Conservation (phyloP, 2,329 filamentous ascomycete species). For the Blumeriella jaapii region DNA sequence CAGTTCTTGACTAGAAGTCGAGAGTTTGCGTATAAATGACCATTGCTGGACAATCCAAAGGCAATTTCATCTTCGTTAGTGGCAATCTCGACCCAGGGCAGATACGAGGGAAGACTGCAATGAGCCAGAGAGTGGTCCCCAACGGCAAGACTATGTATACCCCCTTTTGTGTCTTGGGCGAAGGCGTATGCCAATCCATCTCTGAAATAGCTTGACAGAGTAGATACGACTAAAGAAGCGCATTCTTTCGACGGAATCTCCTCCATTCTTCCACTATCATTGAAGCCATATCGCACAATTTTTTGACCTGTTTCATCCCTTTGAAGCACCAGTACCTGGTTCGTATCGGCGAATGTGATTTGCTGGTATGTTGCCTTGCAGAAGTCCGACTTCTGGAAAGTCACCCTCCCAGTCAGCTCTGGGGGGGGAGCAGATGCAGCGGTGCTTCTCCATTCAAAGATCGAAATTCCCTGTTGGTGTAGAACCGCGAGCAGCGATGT, state of each 20-base stretch:
- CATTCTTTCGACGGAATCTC: constrained; percentile 8
- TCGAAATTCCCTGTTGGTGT: constrained; percentile 50
- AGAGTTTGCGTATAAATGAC: constrained; percentile 68
- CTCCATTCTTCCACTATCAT: constrained; percentile 22
- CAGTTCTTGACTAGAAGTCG: constrained; percentile 71
- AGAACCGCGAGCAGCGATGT: constrained; percentile 61
- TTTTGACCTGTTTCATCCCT: constrained; percentile 8
- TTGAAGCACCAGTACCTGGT: constrained; percentile 18
- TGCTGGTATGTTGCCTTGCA: constrained; percentile 17
- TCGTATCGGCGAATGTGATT: constrained; percentile 19
- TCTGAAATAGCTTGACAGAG: constrained; percentile 20
- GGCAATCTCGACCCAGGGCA: constrained; percentile 27
- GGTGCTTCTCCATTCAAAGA: constrained; percentile 59
- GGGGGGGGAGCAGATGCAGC: constrained; percentile 39
- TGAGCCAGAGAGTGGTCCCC: constrained; percentile 18
- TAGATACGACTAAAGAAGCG: constrained; percentile 12
- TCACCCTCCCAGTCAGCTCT: constrained; percentile 30
- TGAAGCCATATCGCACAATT: constrained; percentile 20
- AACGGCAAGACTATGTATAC: constrained; percentile 22
- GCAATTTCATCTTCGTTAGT: constrained; percentile 20
- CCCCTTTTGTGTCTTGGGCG: constrained; percentile 21
- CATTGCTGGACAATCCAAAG: constrained; percentile 59
- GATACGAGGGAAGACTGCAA: constrained; percentile 23
- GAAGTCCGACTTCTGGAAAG: constrained; percentile 28
- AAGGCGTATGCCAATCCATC: constrained; percentile 18